Conservation (phyloP, 306 rosid genomes). For the Abrus precatorius region DNA sequence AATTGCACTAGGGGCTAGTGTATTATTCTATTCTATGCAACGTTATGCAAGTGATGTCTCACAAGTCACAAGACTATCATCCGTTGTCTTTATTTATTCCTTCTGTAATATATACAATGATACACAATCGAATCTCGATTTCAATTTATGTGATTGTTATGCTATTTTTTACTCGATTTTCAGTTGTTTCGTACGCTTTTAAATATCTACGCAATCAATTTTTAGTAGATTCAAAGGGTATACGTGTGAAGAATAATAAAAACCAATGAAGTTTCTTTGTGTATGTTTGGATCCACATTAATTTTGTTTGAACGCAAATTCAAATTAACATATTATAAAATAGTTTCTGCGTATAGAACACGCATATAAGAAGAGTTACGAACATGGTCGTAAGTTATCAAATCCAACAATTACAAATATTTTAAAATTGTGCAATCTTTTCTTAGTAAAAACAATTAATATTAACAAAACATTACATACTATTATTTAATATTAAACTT, state of each 20-base stretch:
- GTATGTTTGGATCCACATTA: too few relatives aligned
- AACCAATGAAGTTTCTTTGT: background rate
- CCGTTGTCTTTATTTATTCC: background rate
- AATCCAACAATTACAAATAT: too few relatives aligned
- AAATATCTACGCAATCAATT: background rate
- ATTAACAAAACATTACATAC: too few relatives aligned
- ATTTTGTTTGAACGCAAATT: too few relatives aligned
- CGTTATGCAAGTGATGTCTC: conserved; percentile 7
- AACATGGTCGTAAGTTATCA: too few relatives aligned
- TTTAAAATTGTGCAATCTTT: too few relatives aligned
- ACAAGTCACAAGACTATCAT: background rate
- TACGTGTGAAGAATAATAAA: background rate
- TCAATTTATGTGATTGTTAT: background rate
- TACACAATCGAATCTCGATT: background rate
- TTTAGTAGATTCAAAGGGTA: too few relatives aligned
- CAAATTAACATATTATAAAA: too few relatives aligned
- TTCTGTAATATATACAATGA: background rate
- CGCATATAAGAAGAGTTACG: too few relatives aligned
- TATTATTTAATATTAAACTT: background rate
- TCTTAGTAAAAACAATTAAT: too few relatives aligned
- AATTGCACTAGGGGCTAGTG: background rate
- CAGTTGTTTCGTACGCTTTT: background rate
- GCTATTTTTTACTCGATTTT: background rate
- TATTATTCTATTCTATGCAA: background rate
- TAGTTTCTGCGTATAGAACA: too few relatives aligned